Conservation (phyloP, 352 stramenopile genomes). For the Phytophthora capsici region DNA sequence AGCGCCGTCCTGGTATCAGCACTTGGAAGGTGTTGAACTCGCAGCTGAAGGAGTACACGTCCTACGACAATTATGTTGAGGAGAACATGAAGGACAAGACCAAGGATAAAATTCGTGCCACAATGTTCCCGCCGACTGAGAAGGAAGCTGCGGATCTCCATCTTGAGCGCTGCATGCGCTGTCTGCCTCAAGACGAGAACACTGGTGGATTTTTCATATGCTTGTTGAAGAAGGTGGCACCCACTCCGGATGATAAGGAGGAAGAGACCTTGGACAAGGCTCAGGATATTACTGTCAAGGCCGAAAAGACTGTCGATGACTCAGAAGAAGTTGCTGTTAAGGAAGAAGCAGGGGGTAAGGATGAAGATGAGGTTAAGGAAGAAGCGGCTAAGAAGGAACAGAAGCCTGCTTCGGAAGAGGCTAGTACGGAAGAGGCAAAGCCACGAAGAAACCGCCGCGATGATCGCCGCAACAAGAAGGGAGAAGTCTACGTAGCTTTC, state of each 20-base stretch:
- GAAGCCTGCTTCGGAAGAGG: constrained; percentile 17
- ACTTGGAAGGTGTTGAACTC: constrained; percentile 95
- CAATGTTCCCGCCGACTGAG: constrained; percentile 91
- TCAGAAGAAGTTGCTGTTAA: constrained; percentile 19
- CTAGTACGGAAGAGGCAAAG: constrained; percentile 31
- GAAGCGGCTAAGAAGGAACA: constrained; percentile 14
- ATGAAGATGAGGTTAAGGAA: constrained; percentile 12
- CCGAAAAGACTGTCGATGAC: constrained; percentile 21
- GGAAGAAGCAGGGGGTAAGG: constrained; percentile 18
- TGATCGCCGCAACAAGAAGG: constrained; percentile 60
- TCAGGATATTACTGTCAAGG: constrained; percentile 8
- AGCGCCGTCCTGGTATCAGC: constrained; percentile 85
- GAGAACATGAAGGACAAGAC: constrained; percentile 63
- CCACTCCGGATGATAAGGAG: constrained; percentile 53
- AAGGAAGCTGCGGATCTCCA: constrained; percentile 79
- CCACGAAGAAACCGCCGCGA: constrained; percentile 45
- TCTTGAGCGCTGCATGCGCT: constrained; percentile 95
- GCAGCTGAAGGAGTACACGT: constrained; percentile 79
- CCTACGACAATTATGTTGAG: constrained; percentile 68
- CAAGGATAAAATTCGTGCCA: constrained; percentile 83
- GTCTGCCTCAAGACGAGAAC: constrained; percentile 96
- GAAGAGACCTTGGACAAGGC: constrained; percentile 11
- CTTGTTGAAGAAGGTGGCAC: constrained; percentile 93
- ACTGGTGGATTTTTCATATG: constrained; percentile 99
- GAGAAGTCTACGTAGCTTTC: constrained; percentile 83